phyloP scores from a whole-genome alignment of 495 filamentous ascomycete species.

The Parachaetomium inaequale region DNA sequence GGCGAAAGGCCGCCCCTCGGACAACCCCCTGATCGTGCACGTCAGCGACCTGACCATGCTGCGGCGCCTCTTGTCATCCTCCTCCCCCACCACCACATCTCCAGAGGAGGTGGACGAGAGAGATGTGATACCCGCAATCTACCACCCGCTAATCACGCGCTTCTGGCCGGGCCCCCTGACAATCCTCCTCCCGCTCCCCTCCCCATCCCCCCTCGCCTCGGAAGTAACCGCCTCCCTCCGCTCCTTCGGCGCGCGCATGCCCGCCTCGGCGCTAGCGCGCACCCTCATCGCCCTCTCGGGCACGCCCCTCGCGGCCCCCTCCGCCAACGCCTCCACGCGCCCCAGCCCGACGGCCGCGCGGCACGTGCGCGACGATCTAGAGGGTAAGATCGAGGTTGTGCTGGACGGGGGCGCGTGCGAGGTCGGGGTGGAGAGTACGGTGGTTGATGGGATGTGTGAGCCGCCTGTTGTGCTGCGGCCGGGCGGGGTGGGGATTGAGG shows the following conservation, averaged over 20 bases:
- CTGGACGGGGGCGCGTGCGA: slow-evolving; percentile 80
- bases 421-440: slow-evolving; percentile 94
- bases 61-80: slow-evolving; percentile 49
- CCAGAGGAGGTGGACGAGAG: not conserved
- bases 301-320: slow-evolving; percentile 85
- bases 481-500: slow-evolving; percentile 86
- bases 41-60: slow-evolving; percentile 80
- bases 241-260: slow-evolving; percentile 90
- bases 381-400: slow-evolving; percentile 80
- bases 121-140: slow-evolving; percentile 71
- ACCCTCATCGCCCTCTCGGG: slow-evolving; percentile 73
- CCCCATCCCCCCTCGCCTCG: slow-evolving; percentile 67
- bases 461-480: slow-evolving; percentile 83
- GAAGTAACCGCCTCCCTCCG: slow-evolving; percentile 80
- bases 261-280: slow-evolving; percentile 75
- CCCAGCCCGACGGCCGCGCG: slow-evolving; percentile 85
- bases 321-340: slow-evolving; percentile 88
- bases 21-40: slow-evolving; percentile 96
- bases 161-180: slow-evolving; percentile 98
- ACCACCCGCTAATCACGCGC: slow-evolving; percentile 68
- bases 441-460: slow-evolving; percentile 80
- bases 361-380: slow-evolving; percentile 82
- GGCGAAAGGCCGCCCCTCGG: slow-evolving; percentile 83
- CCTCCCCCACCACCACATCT: not conserved
- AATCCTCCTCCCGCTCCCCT: slow-evolving; percentile 78